Evolutionary conservation across 169 alveolate genomes (phyloP).

Genomic region (Theileria orientalis): DNA sequence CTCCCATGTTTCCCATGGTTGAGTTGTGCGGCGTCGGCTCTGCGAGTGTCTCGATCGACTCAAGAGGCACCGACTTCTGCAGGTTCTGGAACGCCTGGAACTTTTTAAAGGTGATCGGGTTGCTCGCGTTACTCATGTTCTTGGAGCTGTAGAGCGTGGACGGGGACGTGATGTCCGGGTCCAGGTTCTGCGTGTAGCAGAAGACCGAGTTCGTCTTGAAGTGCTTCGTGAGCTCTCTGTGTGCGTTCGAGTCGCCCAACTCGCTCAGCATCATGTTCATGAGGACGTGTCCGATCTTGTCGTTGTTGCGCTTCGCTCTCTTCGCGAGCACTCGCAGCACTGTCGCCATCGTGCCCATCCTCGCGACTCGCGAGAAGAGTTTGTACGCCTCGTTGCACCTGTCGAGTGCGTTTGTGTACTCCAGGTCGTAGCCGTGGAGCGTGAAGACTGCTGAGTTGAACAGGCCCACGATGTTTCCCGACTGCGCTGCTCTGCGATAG

Average conservation of each 20-base stretch:
- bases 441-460: conserved; percentile 82
- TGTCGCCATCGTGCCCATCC: conserved; percentile 58
- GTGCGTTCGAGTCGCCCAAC: conserved; percentile 81
- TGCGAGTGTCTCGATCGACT: background rate
- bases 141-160: conserved; percentile 13
- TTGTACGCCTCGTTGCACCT: conserved; percentile 71
- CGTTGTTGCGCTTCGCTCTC: conserved; percentile 61
- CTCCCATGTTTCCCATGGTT: conserved; percentile 6
- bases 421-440: conserved; percentile 77
- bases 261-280: conserved; percentile 79
- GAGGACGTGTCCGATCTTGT: conserved; percentile 78
- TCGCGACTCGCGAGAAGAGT: conserved; percentile 67
- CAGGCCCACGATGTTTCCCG: conserved; percentile 79
- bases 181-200: conserved; percentile 27
- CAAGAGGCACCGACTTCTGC: background rate
- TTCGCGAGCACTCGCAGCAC: conserved; percentile 40
- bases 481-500: conserved; percentile 77
- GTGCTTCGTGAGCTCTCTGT: conserved; percentile 77
- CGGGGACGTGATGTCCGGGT: conserved; percentile 17
- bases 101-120: conserved; percentile 11
- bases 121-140: conserved; percentile 3
- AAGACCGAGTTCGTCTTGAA: conserved; percentile 63
- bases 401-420: conserved; percentile 63
- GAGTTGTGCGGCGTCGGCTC: background rate
- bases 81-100: background rate